Percentiles rank a stretch among this genome's conserved stretches.
Conservation (phyloP, 306 rosid genomes). For the Cicer chorassanicum region DNA sequence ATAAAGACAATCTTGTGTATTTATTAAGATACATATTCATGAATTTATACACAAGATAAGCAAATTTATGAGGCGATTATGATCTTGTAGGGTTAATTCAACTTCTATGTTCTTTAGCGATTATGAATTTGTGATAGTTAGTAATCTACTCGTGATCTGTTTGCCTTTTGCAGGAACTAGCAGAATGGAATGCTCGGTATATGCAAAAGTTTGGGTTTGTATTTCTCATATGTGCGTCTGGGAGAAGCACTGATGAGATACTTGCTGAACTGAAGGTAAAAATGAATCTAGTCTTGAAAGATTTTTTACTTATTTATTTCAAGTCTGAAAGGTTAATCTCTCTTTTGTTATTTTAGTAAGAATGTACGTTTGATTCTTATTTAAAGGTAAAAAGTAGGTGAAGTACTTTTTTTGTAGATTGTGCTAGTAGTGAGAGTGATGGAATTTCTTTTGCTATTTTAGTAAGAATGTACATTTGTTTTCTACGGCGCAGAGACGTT, state of each 20-base stretch:
- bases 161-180: conserved; percentile 69
- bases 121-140: conserved; percentile 6
- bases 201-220: conserved; percentile 79
- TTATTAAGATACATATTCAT: too few relatives aligned
- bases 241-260: conserved; percentile 74
- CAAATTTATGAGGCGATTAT: too few relatives aligned
- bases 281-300: conserved; percentile 9
- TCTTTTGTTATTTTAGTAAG: conserved; percentile 16
- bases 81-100: background rate
- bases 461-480: background rate
- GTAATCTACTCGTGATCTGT: background rate
- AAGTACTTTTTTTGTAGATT: conserved; percentile 24
- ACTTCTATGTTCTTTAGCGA: background rate
- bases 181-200: conserved; percentile 81
- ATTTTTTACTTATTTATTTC: background rate
- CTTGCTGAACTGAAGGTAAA: conserved; percentile 85
- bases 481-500: conserved; percentile 68
- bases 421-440: conserved; percentile 4
- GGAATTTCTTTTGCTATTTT: background rate
- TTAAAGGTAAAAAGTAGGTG: background rate
- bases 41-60: too few relatives aligned
- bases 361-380: conserved; percentile 5
- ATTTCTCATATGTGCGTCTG: conserved; percentile 87
- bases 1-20: too few relatives aligned
- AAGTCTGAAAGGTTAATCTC: background rate